Evolutionary conservation across 495 filamentous ascomycete genomes (phyloP), one percentile per base, ranked within the genome.

Genomic region (Neurospora sp.): DNA sequence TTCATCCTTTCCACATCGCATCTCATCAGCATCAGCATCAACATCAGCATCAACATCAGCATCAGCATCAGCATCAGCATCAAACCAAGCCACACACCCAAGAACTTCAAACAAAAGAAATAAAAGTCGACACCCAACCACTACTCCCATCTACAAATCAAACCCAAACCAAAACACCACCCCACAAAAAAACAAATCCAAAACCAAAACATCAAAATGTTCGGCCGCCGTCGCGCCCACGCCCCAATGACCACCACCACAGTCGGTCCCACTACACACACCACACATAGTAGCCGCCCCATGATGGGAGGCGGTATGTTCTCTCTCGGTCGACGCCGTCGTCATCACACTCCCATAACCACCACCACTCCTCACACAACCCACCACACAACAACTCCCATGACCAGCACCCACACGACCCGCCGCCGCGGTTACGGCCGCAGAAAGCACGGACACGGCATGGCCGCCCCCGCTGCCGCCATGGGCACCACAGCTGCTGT

Each of bases 341-440:
- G 70, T 38, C 71, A 70, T 61, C 71, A 39, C 68, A 37, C n/a
- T 7, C 48, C 48, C 53, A 61, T 61, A 12, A 61, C 72, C 9
- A 61, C 72, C 9, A 75, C 74, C 31, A 40, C 20, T 22, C 20
- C 20, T 22, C 20, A 22, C 20, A 22, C 20, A 22, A 22, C 20
- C 20, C 20, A 22, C 20, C 20, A 22, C 20, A 22, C 20, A 22
- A 22, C 20, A 22, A 22, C 20, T 22, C 20, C 31, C 31, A 35
- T 35, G 31, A 35, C 31, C 31, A 76, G 70, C 70, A 69, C 75
- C n/a, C 40, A 14, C 40, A 37, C 69, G 39, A 75, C 70, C 71
- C 73, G 70, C 39, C 72, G 73, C 39, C 53, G 70, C 10, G 44
- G 74, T 4, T 44, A 48, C 10, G 40, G 75, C 78, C 42, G 69